Conservation (phyloP, 768 basidiomycete genomes). For the Boletus reticulatus region DNA sequence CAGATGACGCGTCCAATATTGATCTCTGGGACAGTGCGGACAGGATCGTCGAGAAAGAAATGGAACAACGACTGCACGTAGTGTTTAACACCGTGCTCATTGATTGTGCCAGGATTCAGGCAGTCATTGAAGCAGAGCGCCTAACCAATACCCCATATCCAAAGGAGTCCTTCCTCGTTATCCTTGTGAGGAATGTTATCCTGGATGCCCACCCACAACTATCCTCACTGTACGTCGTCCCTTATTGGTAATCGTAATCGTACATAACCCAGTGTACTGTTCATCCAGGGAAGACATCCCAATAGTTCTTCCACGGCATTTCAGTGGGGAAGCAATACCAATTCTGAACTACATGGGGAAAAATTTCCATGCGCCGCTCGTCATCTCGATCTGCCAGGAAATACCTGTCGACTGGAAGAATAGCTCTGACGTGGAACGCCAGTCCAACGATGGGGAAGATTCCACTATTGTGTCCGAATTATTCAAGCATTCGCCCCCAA, state of each 20-base stretch:
- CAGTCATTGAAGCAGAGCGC: neutral
- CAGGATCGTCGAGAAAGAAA: neutral
- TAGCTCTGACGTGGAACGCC: neutral
- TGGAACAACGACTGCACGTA: neutral
- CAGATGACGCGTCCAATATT: neutral
- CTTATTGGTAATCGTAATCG: neutral
- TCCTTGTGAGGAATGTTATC: conserved; percentile 5
- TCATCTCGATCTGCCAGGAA: neutral
- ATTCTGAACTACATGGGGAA: conserved; percentile 2
- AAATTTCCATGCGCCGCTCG: neutral
- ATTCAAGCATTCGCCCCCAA: neutral
- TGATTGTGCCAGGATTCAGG: conserved; percentile 6
- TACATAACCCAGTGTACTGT: neutral
- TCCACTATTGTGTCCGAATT: neutral
- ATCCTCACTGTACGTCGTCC: neutral
- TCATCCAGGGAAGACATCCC: neutral
- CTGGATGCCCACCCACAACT: neutral
- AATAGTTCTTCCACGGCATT: conserved; percentile 6
- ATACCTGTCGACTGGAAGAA: neutral
- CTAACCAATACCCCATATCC: neutral
- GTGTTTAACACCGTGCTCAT: neutral
- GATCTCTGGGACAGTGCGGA: neutral
- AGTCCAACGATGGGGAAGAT: neutral
- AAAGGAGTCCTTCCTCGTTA: conserved; percentile 8
- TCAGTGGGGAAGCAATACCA: neutral